Conservation (phyloP, 176 grass and related monocot genomes). For the Bolboschoenus planiculmis region DNA sequence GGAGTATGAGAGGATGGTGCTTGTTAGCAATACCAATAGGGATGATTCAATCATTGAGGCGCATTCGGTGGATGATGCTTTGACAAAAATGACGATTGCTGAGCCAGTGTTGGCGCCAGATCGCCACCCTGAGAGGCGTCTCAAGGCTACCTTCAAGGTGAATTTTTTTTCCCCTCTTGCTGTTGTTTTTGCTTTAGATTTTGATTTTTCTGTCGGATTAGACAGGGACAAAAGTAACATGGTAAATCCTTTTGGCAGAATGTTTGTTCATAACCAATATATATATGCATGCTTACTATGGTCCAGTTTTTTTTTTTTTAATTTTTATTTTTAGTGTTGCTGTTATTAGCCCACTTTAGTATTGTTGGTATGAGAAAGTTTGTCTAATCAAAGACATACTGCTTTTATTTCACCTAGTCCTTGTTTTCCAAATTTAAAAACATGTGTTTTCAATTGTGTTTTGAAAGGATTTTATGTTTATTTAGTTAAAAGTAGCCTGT, state of each 20-base stretch:
- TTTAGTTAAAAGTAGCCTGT: not conserved
- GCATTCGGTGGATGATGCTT: conserved; percentile 65
- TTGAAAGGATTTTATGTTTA: not conserved
- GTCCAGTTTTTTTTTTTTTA: not conserved
- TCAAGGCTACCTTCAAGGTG: conserved; percentile 92
- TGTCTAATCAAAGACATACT: not conserved
- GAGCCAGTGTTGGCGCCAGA: conserved; percentile 46
- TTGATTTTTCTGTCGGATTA: not conserved
- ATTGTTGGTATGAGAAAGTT: not conserved
- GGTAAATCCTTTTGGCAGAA: not conserved
- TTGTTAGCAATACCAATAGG: conserved; percentile 88
- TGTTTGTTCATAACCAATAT: not conserved
- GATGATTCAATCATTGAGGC: conserved; percentile 95
- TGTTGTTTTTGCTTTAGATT: not conserved
- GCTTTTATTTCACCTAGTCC: not conserved
- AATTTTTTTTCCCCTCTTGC: not conserved
- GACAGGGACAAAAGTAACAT: not conserved
- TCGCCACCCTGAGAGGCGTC: conserved; percentile 80
- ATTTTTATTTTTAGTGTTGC: too few relatives aligned
- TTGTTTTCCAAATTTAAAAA: not conserved
- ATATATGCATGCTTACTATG: not conserved
- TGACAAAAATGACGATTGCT: conserved; percentile 48
- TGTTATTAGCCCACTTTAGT: not conserved
- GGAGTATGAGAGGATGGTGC: conserved; percentile 77
- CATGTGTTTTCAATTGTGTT: not conserved